Percentiles rank a stretch among this genome's conserved stretches.
Conservation (phyloP, 768 basidiomycete genomes). For the Mrakia frigida region DNA sequence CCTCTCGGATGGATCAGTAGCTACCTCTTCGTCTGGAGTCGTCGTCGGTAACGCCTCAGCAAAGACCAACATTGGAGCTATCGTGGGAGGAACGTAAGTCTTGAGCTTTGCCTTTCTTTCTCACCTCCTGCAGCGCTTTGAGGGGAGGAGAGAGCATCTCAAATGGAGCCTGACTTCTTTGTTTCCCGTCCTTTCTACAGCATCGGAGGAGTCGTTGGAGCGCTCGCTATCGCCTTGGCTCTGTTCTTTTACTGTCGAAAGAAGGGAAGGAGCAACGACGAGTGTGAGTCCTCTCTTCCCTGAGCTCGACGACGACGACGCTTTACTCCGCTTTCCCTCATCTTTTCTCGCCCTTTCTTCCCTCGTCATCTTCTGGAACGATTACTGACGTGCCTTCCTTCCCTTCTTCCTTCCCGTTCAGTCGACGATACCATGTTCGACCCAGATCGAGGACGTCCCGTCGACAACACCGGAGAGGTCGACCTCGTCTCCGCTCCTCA, state of each 20-base stretch:
- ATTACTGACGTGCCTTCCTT: neutral
- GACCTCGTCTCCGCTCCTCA: constrained; percentile 28
- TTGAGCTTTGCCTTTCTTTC: neutral
- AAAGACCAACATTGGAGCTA: constrained; percentile 31
- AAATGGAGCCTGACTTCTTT: neutral
- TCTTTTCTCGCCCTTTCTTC: neutral
- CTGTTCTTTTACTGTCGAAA: constrained; percentile 28
- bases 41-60: neutral
- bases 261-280: constrained; percentile 21
- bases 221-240: constrained; percentile 24
- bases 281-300: neutral
- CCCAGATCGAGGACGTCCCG: constrained; percentile 30
- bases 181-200: constrained; percentile 4
- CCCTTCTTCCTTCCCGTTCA: neutral
- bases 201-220: constrained; percentile 31
- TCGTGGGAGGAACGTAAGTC: constrained; percentile 32
- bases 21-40: neutral
- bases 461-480: constrained; percentile 24
- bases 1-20: constrained; percentile 9
- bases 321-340: constrained; percentile 16
- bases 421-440: constrained; percentile 16
- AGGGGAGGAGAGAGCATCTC: neutral
- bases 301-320: constrained; percentile 30
- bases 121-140: neutral
- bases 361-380: neutral